Conservation (phyloP, 306 rosid species). For the Acacia melanoxylon region DNA sequence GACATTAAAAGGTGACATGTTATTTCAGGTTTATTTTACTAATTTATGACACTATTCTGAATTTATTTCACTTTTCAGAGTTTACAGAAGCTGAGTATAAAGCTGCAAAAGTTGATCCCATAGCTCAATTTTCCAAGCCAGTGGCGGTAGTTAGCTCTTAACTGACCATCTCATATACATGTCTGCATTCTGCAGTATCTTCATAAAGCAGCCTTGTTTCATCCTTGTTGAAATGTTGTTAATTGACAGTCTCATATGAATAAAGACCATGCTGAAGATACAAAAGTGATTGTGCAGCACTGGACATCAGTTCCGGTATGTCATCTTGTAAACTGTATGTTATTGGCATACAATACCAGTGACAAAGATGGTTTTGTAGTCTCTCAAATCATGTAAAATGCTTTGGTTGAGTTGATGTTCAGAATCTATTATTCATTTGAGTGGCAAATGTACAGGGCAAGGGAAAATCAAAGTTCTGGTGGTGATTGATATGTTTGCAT, state of each 20-base stretch:
- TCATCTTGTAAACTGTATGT: conserved; percentile 10
- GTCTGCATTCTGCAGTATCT: conserved; percentile 21
- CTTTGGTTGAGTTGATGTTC: conserved; percentile 19
- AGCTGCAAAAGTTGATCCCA: conserved; percentile 81
- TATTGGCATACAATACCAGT: conserved; percentile 8
- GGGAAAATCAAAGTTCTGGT: conserved; percentile 16
- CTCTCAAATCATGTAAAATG: conserved; percentile 12
- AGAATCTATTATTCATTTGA: conserved; percentile 7
- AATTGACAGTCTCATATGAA: conserved; percentile 89
- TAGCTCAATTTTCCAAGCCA: conserved; percentile 94
- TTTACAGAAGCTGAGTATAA: conserved; percentile 69
- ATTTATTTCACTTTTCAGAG: conserved; percentile 55
- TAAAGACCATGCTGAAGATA: conserved; percentile 92
- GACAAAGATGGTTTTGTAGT: conserved; percentile 13
- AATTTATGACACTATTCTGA: neutral
- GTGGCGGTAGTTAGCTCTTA: conserved; percentile 61
- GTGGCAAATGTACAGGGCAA: conserved; percentile 18
- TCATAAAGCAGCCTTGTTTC: conserved; percentile 1
- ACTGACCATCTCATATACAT: conserved; percentile 19
- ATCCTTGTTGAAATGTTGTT: conserved; percentile 26
- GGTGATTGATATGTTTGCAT: conserved; percentile 7
- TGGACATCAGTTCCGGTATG: conserved; percentile 85
- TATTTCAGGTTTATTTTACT: neutral
- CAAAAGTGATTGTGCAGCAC: conserved; percentile 82
- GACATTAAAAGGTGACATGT: conserved; percentile 15